Percentiles rank a stretch among this genome's conserved stretches.
These are phyloP conservation scores for Scutellaria galericulata DNA, from an alignment of 257 asterid genomes.

Conservation along the genomic window DNA sequence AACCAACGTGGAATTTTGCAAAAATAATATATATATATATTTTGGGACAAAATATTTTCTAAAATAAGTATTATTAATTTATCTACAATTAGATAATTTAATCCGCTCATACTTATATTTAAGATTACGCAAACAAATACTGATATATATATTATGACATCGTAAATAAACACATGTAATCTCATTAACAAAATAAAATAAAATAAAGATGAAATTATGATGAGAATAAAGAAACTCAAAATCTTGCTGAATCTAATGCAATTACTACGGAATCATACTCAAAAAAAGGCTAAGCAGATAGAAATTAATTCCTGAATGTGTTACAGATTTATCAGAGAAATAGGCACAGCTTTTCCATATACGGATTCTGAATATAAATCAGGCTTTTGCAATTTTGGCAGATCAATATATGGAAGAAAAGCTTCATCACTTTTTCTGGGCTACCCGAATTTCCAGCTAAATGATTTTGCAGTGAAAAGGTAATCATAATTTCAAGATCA, in stretches of 20 bases:
- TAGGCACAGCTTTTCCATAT: conserved; percentile 43
- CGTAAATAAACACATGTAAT: too few relatives aligned
- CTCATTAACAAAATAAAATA: too few relatives aligned
- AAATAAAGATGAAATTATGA: too few relatives aligned
- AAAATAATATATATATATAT: too few relatives aligned
- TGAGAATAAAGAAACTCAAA: not conserved
- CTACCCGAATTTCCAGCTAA: conserved; percentile 20
- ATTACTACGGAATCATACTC: conserved; percentile 14
- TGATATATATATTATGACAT: not conserved
- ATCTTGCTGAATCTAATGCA: conserved; percentile 10
- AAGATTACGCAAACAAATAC: not conserved
- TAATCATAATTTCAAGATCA: conserved; percentile 19
- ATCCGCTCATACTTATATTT: not conserved
- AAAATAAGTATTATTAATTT: too few relatives aligned
- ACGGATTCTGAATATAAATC: conserved; percentile 39
- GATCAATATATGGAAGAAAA: not conserved
- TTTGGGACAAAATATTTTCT: too few relatives aligned
- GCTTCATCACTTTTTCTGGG: conserved; percentile 29
- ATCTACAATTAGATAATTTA: not conserved
- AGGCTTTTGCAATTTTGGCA: conserved; percentile 18
- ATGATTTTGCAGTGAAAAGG: conserved; percentile 35
- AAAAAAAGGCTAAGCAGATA: conserved; percentile 12
- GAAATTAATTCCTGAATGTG: conserved; percentile 18
- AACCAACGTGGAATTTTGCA: too few relatives aligned
- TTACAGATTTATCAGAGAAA: conserved; percentile 32